phyloP scores from a whole-genome alignment of 345 rosid genomes.

The Eutrema yunnanense region DNA sequence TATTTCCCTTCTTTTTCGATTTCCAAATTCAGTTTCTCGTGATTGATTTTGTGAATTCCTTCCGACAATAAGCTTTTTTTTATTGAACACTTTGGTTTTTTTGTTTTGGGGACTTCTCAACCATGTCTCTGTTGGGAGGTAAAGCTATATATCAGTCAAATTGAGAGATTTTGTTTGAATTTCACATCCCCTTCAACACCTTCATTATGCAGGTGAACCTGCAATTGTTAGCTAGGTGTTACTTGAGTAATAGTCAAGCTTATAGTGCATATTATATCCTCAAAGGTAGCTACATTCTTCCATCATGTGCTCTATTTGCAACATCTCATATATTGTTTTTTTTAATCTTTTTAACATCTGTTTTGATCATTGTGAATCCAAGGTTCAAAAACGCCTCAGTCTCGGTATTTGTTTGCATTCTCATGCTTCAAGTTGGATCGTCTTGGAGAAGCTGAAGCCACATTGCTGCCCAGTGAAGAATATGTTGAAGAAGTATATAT shows the following conservation, averaged over 20 bases:
- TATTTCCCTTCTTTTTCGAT: background rate
- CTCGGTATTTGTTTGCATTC: constrained; percentile 82
- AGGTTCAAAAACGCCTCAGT: constrained; percentile 77
- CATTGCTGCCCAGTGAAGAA: constrained; percentile 59
- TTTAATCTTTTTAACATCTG: background rate
- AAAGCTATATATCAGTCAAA: background rate
- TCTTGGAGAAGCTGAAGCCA: constrained; percentile 80
- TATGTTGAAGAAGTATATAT: constrained; percentile 47
- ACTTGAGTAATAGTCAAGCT: constrained; percentile 73
- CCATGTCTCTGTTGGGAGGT: background rate
- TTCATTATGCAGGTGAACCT: constrained; percentile 52
- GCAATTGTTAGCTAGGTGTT: constrained; percentile 81
- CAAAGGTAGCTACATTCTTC: constrained; percentile 48
- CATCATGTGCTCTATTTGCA: background rate
- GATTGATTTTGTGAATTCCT: background rate
- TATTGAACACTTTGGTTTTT: background rate
- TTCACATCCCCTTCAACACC: background rate
- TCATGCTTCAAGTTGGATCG: constrained; percentile 92
- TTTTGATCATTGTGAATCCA: constrained; percentile 20
- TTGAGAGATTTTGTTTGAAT: background rate
- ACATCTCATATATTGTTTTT: background rate
- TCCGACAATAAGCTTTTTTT: background rate
- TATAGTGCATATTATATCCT: constrained; percentile 70
- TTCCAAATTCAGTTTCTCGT: background rate
- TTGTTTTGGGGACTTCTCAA: background rate